phyloP scores from a whole-genome alignment of 2,329 filamentous ascomycete genomes.

The Tolypocladium paradoxum region DNA sequence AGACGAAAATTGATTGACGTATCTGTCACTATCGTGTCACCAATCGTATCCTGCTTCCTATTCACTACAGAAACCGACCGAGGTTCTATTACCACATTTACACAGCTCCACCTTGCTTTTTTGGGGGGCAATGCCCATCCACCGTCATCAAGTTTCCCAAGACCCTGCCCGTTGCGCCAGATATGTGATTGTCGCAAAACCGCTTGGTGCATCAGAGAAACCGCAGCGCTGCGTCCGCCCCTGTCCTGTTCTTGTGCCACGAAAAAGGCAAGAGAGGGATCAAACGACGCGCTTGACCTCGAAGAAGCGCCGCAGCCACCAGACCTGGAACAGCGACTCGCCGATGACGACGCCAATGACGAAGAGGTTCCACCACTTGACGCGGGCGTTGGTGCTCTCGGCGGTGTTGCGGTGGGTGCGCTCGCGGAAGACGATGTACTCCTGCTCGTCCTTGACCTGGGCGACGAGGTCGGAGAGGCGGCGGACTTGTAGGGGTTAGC shows the following conservation, averaged over 20 bases:
- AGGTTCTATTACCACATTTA: conserved; percentile 2
- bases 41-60: background rate
- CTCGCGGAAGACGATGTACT: conserved; percentile 91
- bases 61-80: background rate
- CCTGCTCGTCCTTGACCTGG: conserved; percentile 95
- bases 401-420: conserved; percentile 96
- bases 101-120: background rate
- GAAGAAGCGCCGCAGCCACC: conserved; percentile 98
- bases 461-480: conserved; percentile 73
- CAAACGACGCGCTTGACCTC: conserved; percentile 66
- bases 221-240: background rate
- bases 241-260: background rate
- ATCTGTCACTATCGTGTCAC: background rate
- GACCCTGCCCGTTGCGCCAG: conserved; percentile 3
- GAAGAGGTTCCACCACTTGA: conserved; percentile 99
- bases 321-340: conserved; percentile 95
- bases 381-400: conserved; percentile 91
- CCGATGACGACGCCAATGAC: conserved; percentile 81
- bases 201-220: conserved; percentile 1
- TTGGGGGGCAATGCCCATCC: conserved; percentile 1
- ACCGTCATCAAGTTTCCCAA: conserved; percentile 1
- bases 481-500: conserved; percentile 46
- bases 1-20: background rate
- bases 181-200: conserved; percentile 1
- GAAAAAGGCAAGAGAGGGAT: conserved; percentile 4